These are phyloP conservation scores for Polygonum aviculare DNA, from an alignment of 148 eudicot genomes.

Conservation along the genomic window DNA sequence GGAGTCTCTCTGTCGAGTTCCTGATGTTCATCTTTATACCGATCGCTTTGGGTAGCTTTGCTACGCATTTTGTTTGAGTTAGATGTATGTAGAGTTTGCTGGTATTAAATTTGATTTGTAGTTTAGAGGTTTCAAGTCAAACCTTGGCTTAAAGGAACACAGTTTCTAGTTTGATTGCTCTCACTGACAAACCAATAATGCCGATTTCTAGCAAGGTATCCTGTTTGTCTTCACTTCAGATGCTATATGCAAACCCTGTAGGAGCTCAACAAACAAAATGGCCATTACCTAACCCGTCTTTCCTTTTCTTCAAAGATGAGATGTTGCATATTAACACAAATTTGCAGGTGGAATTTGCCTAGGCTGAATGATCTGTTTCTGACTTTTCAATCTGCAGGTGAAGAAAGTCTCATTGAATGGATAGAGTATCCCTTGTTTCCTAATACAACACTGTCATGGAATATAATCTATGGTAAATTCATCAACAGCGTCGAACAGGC, in stretches of 20 bases:
- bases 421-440: conserved; percentile 41
- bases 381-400: conserved; percentile 22
- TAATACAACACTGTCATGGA: conserved; percentile 46
- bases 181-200: background rate
- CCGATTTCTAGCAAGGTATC: background rate
- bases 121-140: background rate
- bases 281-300: background rate
- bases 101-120: background rate
- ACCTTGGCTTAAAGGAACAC: background rate
- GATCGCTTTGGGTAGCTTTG: background rate
- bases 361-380: background rate
- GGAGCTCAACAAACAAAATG: background rate
- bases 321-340: background rate
- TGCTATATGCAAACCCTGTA: background rate
- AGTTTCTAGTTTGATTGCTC: background rate
- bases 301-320: background rate
- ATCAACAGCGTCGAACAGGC: too few species aligned
- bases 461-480: conserved; percentile 36
- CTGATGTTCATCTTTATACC: background rate
- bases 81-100: background rate
- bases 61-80: background rate
- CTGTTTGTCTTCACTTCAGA: background rate
- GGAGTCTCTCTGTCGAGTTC: background rate
- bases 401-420: conserved; percentile 38
- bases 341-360: background rate